Base-by-base conservation (phyloP, 805 yeast genomes). In the Candida corydali region DNA sequence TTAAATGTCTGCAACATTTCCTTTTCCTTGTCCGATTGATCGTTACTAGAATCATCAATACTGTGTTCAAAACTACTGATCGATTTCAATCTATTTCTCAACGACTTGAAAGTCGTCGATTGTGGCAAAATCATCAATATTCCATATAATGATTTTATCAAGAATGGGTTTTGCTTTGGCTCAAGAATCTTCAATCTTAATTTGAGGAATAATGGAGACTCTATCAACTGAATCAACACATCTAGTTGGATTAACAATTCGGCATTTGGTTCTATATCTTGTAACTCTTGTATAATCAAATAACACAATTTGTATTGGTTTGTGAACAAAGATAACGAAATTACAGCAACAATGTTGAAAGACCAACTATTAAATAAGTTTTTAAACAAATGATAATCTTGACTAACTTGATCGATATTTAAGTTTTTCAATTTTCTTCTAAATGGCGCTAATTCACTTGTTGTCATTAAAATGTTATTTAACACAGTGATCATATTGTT, bases 91-190 rank as follows among this genome's bases (percentile, higher is more conserved):
- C 98, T 70, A 50, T 82, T 85, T 45, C 82, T 82, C 45, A 93
- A 68, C 0, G 85, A 78, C n/a, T 75, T 78, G 55, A 86, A 93
- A 0, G 98, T 95, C 9, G 86, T 75, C 0, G 96, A 86, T 55
- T 93, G 98, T 0, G 98, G 98, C 34, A 93, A 61, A 4, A 93
- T 70, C 98, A 93, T 93, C 41, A 93, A 65, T 20, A 93, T 73
- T 1, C 98, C 98, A 55, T 87, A 93, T 20, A 93, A 70, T 36
- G 96, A 85, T 54, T 87, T 86, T 69, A 82, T 86, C 23, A 93
- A 63, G 50, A 74, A 84, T 1, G 94, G 95, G 53, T 84, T 74
- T 44, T 74, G 76, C 32, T 81, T 86, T 1, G 96, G 96, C 51
- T 86, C 95, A 32, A 93, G 64, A n/a, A 93, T 65, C 58, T 91